Conservation (phyloP, 176 grass and related monocot genomes). For the Paspalum notatum region DNA sequence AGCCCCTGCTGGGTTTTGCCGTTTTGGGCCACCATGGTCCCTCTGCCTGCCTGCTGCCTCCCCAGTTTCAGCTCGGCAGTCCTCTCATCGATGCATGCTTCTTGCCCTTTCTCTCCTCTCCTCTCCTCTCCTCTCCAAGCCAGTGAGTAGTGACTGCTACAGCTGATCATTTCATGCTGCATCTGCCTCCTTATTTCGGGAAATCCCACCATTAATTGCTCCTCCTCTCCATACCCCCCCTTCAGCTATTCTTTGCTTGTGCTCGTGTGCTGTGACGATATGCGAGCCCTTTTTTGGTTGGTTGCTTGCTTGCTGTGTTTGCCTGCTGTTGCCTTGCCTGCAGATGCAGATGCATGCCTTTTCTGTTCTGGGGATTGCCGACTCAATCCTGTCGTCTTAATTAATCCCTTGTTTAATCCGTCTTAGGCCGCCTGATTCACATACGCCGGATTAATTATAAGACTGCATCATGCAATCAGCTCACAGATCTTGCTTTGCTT, state of each 20-base stretch:
- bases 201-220: constrained; percentile 23
- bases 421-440: background rate
- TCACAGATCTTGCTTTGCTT: background rate
- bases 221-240: background rate
- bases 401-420: constrained; percentile 13
- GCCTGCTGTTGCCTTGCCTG: background rate
- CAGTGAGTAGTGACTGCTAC: no score
- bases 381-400: background rate
- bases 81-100: no score
- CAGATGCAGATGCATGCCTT: constrained; percentile 7
- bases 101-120: no score
- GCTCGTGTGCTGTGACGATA: no score
- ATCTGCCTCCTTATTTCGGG: constrained; percentile 38
- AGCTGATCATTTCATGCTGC: constrained; percentile 55
- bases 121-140: no score
- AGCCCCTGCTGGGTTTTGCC: constrained; percentile 20
- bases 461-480: constrained; percentile 8
- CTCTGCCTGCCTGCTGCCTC: background rate
- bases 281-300: no score
- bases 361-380: constrained; percentile 43
- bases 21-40: constrained; percentile 19
- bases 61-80: background rate
- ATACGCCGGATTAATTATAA: no score
- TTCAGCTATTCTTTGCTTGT: no score
- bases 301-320: constrained; percentile 1